Percentiles rank a stretch among this genome's conserved stretches.
Evolutionary conservation across 441 rosid species (phyloP).

Genomic region (Populus hybrid): DNA sequence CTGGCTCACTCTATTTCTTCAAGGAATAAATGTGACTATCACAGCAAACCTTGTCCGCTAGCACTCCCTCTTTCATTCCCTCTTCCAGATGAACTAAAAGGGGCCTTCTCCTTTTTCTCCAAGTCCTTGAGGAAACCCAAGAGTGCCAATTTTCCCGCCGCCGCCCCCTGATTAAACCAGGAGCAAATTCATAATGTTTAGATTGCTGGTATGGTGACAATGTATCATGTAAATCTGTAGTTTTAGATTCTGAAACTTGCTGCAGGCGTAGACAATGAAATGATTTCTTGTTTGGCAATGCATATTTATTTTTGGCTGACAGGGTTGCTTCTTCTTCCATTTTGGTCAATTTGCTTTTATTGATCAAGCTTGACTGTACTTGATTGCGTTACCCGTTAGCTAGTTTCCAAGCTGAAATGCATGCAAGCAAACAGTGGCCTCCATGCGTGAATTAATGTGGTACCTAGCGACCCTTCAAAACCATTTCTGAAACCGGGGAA

Average conservation of each 20-base stretch:
- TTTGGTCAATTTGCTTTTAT: no score
- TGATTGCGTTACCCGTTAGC: no score
- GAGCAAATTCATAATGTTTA: neutral
- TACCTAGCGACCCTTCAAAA: no score
- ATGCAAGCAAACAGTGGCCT: no score
- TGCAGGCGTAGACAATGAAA: neutral
- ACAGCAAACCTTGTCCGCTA: slow-evolving; percentile 26
- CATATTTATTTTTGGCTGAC: neutral
- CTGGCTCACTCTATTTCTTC: slow-evolving; percentile 54
- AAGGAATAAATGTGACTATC: slow-evolving; percentile 22
- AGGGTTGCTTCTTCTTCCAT: no score
- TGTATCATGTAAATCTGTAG: slow-evolving; percentile 21
- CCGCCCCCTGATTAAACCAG: slow-evolving; percentile 23
- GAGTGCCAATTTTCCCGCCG: slow-evolving; percentile 24
- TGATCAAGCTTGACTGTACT: no score
- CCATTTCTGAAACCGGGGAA: no score
- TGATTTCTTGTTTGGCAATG: neutral
- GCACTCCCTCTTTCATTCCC: slow-evolving; percentile 61
- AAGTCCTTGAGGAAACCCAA: slow-evolving; percentile 48
- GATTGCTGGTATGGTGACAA: slow-evolving; percentile 8
- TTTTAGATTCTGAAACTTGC: slow-evolving; percentile 19
- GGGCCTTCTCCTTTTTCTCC: slow-evolving; percentile 68
- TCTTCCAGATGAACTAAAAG: slow-evolving; percentile 65
- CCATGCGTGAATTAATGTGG: no score
- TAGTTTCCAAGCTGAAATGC: no score